Conservation (phyloP, 1,139 yeast genomes). For the Diutina neorugosa region DNA sequence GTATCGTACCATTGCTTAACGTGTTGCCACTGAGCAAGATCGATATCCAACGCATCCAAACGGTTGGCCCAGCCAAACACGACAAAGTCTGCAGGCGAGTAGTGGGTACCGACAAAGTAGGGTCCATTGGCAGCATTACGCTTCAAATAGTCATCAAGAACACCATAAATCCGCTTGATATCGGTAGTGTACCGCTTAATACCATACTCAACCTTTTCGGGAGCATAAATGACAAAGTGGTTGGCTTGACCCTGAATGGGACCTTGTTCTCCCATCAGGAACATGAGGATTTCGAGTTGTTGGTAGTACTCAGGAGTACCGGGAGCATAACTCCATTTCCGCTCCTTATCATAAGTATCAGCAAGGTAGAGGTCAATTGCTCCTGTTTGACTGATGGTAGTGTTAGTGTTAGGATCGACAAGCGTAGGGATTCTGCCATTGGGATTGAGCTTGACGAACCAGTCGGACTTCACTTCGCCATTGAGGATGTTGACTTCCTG, state of each 20-base stretch:
- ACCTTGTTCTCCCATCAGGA: constrained; percentile 49
- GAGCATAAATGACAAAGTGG: constrained; percentile 32
- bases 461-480: constrained; percentile 35
- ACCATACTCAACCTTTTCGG: constrained; percentile 40
- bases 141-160: constrained; percentile 35
- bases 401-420: constrained; percentile 31
- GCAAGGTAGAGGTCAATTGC: constrained; percentile 46
- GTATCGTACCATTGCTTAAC: constrained; percentile 32
- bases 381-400: constrained; percentile 41
- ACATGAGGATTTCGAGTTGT: constrained; percentile 37
- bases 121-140: constrained; percentile 28
- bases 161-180: constrained; percentile 39
- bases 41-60: constrained; percentile 14
- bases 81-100: constrained; percentile 42
- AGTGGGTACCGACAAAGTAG: constrained; percentile 44
- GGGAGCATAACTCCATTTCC: constrained; percentile 31
- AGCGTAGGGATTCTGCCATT: constrained; percentile 54
- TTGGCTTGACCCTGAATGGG: constrained; percentile 52
- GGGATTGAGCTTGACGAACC: constrained; percentile 45
- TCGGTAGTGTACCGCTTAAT: constrained; percentile 38
- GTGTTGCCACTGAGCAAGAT: constrained; percentile 30
- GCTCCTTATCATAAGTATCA: constrained; percentile 43
- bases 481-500: constrained; percentile 26
- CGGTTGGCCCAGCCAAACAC: constrained; percentile 26
- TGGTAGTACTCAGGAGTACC: constrained; percentile 38